A percentile compares a stretch with the other conserved stretches of the same genome.
Evolutionary conservation across 352 stramenopile genomes (phyloP).

Genomic region (Pythium brassicae): DNA sequence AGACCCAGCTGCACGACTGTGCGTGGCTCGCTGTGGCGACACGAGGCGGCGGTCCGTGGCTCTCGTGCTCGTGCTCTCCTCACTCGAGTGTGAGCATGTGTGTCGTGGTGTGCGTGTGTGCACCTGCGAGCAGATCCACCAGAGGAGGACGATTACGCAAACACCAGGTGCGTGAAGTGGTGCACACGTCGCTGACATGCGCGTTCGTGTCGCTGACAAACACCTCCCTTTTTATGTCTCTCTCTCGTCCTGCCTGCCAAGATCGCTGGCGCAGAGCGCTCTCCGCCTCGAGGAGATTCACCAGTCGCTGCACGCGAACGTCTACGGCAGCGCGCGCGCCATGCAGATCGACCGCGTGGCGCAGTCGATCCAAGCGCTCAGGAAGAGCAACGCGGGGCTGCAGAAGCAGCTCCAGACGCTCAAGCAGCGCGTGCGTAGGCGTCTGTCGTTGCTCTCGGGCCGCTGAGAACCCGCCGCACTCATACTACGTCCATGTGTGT

Average conservation of each 20-base stretch:
- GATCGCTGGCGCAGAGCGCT: constrained; percentile 43
- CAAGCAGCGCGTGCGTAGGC: constrained; percentile 37
- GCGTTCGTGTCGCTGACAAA: neutral
- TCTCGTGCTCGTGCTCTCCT: neutral
- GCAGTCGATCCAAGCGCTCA: constrained; percentile 39
- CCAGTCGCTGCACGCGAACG: constrained; percentile 45
- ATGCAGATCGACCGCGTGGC: constrained; percentile 40
- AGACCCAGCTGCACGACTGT: constrained; percentile 45
- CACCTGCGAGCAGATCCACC: constrained; percentile 8
- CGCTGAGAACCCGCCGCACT: neutral
- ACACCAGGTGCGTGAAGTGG: constrained; percentile 16
- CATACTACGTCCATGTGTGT: neutral
- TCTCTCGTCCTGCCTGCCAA: constrained; percentile 6
- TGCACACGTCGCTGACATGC: neutral
- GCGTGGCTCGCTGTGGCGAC: neutral
- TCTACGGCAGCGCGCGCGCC: constrained; percentile 37
- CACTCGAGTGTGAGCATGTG: neutral
- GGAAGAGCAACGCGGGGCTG: constrained; percentile 29
- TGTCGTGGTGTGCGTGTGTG: neutral
- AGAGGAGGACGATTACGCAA: constrained; percentile 18
- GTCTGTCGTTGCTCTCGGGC: neutral
- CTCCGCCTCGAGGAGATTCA: constrained; percentile 54
- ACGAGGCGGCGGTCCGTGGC: too few relatives aligned
- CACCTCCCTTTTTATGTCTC: neutral
- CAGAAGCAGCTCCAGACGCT: constrained; percentile 43